Conservation (phyloP, 1,284 basidiomycete species). For the Trichosporon sp. region DNA sequence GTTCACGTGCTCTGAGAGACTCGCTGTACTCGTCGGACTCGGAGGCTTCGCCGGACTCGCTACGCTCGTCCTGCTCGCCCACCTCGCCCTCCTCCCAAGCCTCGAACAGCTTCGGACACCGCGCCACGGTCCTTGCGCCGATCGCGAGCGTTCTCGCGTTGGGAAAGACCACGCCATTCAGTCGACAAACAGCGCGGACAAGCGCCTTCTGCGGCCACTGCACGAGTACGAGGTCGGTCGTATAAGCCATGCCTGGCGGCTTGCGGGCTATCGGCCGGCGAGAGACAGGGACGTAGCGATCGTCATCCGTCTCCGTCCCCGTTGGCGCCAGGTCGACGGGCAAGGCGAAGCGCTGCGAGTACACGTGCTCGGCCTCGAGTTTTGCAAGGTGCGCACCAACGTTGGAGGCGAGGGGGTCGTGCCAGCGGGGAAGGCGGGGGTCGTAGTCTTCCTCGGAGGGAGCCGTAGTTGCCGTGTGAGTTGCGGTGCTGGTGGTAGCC, state of each 20-base stretch:
- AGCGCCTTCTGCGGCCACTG: neutral
- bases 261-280: neutral
- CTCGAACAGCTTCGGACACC: neutral
- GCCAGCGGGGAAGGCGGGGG: neutral
- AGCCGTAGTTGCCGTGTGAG: too few relatives aligned
- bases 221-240: neutral
- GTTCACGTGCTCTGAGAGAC: too few relatives aligned
- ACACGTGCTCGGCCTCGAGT: neutral
- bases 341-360: neutral
- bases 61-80: too few relatives aligned
- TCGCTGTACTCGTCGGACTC: too few relatives aligned
- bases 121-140: neutral
- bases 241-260: neutral
- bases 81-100: slow-evolving; percentile 4
- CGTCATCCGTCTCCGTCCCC: neutral
- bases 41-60: too few relatives aligned
- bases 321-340: neutral
- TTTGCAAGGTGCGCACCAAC: neutral
- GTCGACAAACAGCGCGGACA: neutral
- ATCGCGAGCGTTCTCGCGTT: neutral
- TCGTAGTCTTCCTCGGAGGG: neutral
- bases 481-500: too few relatives aligned
- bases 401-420: neutral
- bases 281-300: neutral
- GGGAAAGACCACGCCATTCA: neutral